Evolutionary conservation across 345 rosid species (phyloP).

Genomic region (Pugionium cornutum): DNA sequence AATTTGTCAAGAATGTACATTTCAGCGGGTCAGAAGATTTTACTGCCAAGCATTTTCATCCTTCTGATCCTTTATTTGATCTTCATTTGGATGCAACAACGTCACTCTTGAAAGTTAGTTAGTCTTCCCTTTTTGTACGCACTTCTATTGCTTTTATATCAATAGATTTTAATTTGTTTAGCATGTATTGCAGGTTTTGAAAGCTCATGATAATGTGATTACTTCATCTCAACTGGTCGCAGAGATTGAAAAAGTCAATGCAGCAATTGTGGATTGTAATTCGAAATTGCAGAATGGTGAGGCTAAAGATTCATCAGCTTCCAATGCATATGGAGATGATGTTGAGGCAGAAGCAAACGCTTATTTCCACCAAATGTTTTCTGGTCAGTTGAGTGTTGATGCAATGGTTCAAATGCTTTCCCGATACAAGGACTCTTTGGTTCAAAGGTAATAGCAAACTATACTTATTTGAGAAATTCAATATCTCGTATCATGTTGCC

Average conservation of each 20-base stretch:
- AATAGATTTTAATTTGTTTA: conserved; percentile 15
- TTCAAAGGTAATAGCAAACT: conserved; percentile 54
- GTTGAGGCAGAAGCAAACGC: conserved; percentile 94
- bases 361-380: conserved; percentile 94
- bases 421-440: conserved; percentile 78
- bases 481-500: conserved; percentile 5
- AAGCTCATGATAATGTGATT: conserved; percentile 51
- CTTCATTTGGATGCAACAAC: conserved; percentile 62
- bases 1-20: conserved; percentile 73
- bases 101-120: conserved; percentile 69
- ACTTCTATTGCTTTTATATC: conserved; percentile 1
- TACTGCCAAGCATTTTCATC: conserved; percentile 59
- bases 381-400: conserved; percentile 78
- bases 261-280: conserved; percentile 53
- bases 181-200: conserved; percentile 56
- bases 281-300: conserved; percentile 73
- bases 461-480: conserved; percentile 1
- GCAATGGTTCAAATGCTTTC: conserved; percentile 97
- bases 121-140: conserved; percentile 1
- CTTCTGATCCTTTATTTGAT: conserved; percentile 54
- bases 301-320: conserved; percentile 59
- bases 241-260: conserved; percentile 70
- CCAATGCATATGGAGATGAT: conserved; percentile 74
- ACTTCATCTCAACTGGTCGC: conserved; percentile 59
- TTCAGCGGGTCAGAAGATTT: conserved; percentile 64